A percentile compares a stretch with the other conserved stretches of the same genome.
phyloP scores from a whole-genome alignment of 352 stramenopile genomes.

The Globisporangium takayamanum region DNA sequence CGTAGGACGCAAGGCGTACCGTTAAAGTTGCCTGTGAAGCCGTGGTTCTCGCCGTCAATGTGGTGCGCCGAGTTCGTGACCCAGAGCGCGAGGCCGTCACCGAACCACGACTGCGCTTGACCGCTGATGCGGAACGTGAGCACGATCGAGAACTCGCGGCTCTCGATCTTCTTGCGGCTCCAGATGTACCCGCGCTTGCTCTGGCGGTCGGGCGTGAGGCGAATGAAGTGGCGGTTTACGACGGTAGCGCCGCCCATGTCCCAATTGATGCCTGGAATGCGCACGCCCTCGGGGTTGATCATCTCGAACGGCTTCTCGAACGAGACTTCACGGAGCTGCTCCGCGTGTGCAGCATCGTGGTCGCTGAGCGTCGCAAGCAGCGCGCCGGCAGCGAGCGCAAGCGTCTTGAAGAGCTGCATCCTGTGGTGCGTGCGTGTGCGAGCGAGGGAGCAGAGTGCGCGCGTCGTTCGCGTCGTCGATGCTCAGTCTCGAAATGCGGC shows the following conservation, averaged over 20 bases:
- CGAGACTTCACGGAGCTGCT: slow-evolving; percentile 42
- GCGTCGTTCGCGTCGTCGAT: not conserved
- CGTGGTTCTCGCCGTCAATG: slow-evolving; percentile 68
- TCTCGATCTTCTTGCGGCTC: slow-evolving; percentile 54
- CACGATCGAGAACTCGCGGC: slow-evolving; percentile 64
- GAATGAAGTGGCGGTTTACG: slow-evolving; percentile 79
- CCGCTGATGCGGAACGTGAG: slow-evolving; percentile 83
- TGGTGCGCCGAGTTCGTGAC: slow-evolving; percentile 53
- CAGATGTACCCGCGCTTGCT: slow-evolving; percentile 73
- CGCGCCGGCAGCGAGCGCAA: slow-evolving; percentile 19
- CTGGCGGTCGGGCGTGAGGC: slow-evolving; percentile 73
- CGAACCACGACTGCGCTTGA: slow-evolving; percentile 67
- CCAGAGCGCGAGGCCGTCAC: slow-evolving; percentile 77
- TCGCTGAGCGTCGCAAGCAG: slow-evolving; percentile 26
- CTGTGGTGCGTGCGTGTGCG: not conserved
- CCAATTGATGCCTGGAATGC: slow-evolving; percentile 51
- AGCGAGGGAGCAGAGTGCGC: not conserved
- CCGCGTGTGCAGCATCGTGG: slow-evolving; percentile 20
- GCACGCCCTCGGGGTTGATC: slow-evolving; percentile 52
- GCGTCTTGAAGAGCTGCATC: slow-evolving; percentile 14
- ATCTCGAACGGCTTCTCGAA: slow-evolving; percentile 81
- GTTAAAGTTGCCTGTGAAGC: slow-evolving; percentile 67
- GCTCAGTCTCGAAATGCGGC: not conserved
- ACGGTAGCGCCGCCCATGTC: slow-evolving; percentile 48
- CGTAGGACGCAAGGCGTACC: slow-evolving; percentile 5